These are phyloP conservation scores for Lepiota venenata DNA, from an alignment of 768 basidiomycete genomes.

Conservation along the genomic window DNA sequence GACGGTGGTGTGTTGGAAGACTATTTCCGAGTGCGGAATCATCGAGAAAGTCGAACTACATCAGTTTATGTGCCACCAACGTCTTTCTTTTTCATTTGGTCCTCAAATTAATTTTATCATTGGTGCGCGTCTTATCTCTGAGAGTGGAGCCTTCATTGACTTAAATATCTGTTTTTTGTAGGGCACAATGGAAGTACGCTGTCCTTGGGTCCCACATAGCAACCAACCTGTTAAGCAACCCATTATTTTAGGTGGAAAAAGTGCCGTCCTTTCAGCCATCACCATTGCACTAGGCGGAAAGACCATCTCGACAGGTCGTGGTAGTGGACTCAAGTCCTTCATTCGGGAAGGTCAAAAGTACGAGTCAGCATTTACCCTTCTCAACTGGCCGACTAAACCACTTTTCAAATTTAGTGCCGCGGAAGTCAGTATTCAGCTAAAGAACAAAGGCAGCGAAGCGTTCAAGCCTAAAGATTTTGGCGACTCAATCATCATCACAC, in stretches of 20 bases:
- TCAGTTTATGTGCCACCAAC: constrained; percentile 96
- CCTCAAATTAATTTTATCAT: constrained; percentile 98
- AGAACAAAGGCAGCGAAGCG: constrained; percentile 91
- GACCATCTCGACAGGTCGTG: constrained; percentile 87
- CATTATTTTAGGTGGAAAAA: constrained; percentile 75
- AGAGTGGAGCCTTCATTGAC: too few relatives aligned
- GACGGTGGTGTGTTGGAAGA: constrained; percentile 36
- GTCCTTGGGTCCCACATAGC: neutral
- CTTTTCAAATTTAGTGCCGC: constrained; percentile 41
- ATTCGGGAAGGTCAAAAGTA: constrained; percentile 82
- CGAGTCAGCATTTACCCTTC: constrained; percentile 18
- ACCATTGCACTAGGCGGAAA: constrained; percentile 94
- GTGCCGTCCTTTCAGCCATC: constrained; percentile 90
- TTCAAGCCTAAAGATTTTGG: constrained; percentile 86
- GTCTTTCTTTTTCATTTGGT: constrained; percentile 79
- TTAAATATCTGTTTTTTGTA: constrained; percentile 20
- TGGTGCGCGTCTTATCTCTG: constrained; percentile 40
- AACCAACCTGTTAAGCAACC: neutral
- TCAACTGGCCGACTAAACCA: neutral
- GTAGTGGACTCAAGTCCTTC: constrained; percentile 78
- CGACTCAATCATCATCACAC: constrained; percentile 78
- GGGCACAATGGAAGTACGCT: constrained; percentile 91
- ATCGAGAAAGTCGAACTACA: constrained; percentile 83
- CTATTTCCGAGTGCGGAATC: constrained; percentile 81
- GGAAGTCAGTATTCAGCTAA: constrained; percentile 76